phyloP scores from a whole-genome alignment of 805 yeast genomes.

The Teunomyces kruisii region DNA sequence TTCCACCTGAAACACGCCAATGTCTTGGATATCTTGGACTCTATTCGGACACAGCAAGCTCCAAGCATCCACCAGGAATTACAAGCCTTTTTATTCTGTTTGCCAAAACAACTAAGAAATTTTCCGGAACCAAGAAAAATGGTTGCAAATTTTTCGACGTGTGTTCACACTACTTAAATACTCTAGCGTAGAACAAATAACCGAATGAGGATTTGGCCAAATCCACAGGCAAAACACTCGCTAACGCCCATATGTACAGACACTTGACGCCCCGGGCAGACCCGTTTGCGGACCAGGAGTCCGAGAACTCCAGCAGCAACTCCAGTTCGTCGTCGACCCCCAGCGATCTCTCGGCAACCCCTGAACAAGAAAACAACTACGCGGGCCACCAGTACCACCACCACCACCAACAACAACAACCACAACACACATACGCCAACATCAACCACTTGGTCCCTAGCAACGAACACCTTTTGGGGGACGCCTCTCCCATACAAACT shows the following conservation, averaged over 20 bases:
- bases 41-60: no score
- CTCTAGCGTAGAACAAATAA: background rate
- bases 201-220: background rate
- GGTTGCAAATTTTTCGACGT: constrained; percentile 1
- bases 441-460: constrained; percentile 2
- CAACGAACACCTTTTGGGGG: background rate
- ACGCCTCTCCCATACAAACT: background rate
- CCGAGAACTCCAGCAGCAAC: background rate
- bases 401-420: background rate
- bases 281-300: constrained; percentile 2
- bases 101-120: background rate
- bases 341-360: background rate
- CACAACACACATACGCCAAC: background rate
- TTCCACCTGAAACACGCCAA: no score
- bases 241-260: background rate
- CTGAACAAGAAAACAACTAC: no score
- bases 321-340: no score
- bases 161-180: background rate
- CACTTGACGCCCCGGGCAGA: background rate
- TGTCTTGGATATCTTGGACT: no score
- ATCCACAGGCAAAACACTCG: background rate
- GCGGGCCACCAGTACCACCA: background rate
- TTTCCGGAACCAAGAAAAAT: constrained; percentile 1
- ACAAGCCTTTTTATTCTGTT: background rate
- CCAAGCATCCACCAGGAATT: background rate